Evolutionary conservation across 1,139 yeast species (phyloP).

Genomic region (Candida glucosophila): DNA sequence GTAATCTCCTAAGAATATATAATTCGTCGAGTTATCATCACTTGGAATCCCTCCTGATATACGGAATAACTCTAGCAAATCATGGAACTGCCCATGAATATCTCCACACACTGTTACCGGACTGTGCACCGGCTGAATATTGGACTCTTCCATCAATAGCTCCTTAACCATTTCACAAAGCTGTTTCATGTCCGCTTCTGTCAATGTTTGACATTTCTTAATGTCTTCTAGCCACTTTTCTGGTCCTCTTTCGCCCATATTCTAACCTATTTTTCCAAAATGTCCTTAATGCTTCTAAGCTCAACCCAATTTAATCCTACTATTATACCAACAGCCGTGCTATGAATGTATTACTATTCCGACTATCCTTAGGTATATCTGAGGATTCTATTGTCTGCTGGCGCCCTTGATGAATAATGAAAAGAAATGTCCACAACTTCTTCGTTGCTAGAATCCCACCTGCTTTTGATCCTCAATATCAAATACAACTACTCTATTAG

Average conservation of each 20-base stretch:
- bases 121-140: slow-evolving; percentile 91
- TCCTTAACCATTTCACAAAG: slow-evolving; percentile 91
- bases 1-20: slow-evolving; percentile 85
- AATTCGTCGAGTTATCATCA: slow-evolving; percentile 43
- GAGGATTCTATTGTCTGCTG: no score
- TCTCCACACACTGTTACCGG: slow-evolving; percentile 99
- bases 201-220: slow-evolving; percentile 78
- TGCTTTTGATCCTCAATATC: no score
- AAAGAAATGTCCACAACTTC: no score
- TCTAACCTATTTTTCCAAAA: no score
- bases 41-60: slow-evolving; percentile 88
- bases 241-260: slow-evolving; percentile 77
- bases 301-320: no score
- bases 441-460: no score
- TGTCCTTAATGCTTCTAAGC: no score
- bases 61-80: slow-evolving; percentile 79
- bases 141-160: slow-evolving; percentile 65
- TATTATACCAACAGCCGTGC: no score
- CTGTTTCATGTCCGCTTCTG: slow-evolving; percentile 93
- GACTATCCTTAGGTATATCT: no score
- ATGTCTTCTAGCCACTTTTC: slow-evolving; percentile 95
- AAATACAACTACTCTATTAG: no score
- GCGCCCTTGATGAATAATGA: no score
- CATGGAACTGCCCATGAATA: slow-evolving; percentile 97
- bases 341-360: no score